Conservation (phyloP, 208 protist genomes). For the Trypanosoma boissoni region DNA sequence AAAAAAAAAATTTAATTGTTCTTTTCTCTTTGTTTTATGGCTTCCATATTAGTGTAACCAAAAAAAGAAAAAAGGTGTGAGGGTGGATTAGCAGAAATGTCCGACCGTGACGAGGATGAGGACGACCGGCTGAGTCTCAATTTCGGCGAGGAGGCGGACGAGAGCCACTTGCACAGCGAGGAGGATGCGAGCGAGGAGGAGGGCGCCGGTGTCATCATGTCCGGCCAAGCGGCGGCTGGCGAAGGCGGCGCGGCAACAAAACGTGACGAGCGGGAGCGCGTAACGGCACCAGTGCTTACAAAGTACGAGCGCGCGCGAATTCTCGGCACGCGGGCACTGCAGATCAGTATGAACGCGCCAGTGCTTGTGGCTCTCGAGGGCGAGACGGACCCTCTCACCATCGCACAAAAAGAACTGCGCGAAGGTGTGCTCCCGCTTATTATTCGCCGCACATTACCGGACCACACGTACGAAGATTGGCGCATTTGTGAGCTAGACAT, state of each 20-base stretch:
- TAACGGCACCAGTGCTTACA: conserved; percentile 97
- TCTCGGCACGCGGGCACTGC: conserved; percentile 97
- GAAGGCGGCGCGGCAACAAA: conserved; percentile 36
- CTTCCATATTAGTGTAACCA: too few species aligned
- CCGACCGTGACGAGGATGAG: conserved; percentile 29
- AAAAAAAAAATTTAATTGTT: too few species aligned
- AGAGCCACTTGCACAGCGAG: conserved; percentile 19
- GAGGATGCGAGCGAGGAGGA: conserved; percentile 24
- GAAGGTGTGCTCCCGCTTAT: conserved; percentile 98
- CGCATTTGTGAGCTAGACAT: conserved; percentile 78
- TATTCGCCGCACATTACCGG: conserved; percentile 95
- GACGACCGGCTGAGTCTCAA: conserved; percentile 25
- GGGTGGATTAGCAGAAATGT: too few species aligned
- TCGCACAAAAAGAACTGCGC: conserved; percentile 97
- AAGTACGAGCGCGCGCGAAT: conserved; percentile 99
- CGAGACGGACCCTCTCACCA: conserved; percentile 98
- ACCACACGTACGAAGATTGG: conserved; percentile 95
- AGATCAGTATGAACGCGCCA: conserved; percentile 99
- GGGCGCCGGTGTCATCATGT: conserved; percentile 51
- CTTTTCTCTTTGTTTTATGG: too few species aligned
- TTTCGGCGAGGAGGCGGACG: conserved; percentile 41
- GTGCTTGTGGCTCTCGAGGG: conserved; percentile 96
- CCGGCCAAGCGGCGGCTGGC: conserved; percentile 44
- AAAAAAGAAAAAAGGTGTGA: too few species aligned
- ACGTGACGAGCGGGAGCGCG: conserved; percentile 56